Evolutionary conservation across 345 rosid species (phyloP), one percentile per base, ranked within the genome.

Genomic region (Brassica juncea): DNA sequence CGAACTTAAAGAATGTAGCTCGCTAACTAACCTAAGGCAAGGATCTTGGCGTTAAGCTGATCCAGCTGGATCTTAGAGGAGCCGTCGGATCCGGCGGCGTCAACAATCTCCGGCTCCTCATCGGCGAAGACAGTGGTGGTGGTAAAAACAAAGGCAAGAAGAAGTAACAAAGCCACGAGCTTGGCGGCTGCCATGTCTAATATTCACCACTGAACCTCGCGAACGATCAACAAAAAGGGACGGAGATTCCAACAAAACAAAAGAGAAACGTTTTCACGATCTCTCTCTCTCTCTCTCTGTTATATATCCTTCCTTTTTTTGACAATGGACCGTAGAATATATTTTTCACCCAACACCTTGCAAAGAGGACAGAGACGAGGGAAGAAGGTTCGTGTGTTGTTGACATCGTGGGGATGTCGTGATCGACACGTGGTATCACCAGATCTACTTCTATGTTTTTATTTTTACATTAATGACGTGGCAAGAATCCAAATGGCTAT

Each of bases 11-110:
- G 25, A 76, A 83, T 62, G 71, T 6, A 39, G 44, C 49, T 70
- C 4, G 60, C 4, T 34, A n/a, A 72, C 87, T 71, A 80, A 93
- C 98, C 97, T 42, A 90, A 88, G 4, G 80, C 72, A 39, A 21
- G 89, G 89, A 93, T 93, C 91, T 84, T 91, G 68, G 93, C 86
- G 60, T 85, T 82, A 57, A 90, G 91, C 31, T 82, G 88, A 76
- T 87, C 90, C 39, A 93, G 77, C 44, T 90, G 88, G 81, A 80
- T 80, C 87, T 82, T 84, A 30, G 83, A 77, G 27, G 84, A 80
- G 14, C 52, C 90, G 19, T 66, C 82, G 57, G 86, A 83, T 73
- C 78, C 87, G 30, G 34, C 49, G 34, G 64, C 55, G 23, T 78
- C 81, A 30, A 7, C 31, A 37, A 8, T 59, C 59, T 31, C 66